Percentiles rank a stretch among this genome's conserved stretches.
Conservation (phyloP, 2,329 filamentous ascomycete species). For the Meredithiella fracta region DNA sequence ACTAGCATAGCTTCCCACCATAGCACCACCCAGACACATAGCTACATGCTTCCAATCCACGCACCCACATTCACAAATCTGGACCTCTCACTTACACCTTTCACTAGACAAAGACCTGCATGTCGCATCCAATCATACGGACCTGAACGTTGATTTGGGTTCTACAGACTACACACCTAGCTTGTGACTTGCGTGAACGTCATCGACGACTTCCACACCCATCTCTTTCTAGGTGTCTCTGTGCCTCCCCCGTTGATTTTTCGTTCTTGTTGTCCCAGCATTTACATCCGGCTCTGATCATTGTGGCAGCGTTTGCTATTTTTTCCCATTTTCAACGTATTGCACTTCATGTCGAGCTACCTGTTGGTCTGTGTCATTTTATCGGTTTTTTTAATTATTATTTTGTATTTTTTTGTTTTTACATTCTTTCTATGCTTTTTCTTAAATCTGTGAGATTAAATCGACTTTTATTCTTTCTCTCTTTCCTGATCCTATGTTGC, state of each 20-base stretch:
- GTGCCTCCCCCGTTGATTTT: conserved; percentile 14
- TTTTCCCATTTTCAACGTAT: conserved; percentile 16
- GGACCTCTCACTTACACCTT: conserved; percentile 8
- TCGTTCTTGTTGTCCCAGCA: conserved; percentile 1
- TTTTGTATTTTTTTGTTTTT: conserved; percentile 8
- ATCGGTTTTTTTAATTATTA: conserved; percentile 13
- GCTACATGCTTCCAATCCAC: too few relatives aligned
- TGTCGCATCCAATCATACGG: background rate
- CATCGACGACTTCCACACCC: background rate
- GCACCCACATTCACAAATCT: too few relatives aligned
- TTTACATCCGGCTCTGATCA: conserved; percentile 5
- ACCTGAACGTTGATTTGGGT: background rate
- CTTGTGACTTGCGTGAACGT: too few relatives aligned
- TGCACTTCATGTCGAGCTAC: conserved; percentile 16
- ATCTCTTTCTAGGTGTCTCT: conserved; percentile 3
- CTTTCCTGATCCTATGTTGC: background rate
- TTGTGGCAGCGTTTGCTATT: conserved; percentile 11
- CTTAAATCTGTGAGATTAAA: too few relatives aligned
- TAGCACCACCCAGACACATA: too few relatives aligned
- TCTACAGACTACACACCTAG: background rate
- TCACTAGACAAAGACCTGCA: too few relatives aligned
- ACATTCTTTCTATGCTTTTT: background rate
- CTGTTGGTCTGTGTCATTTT: conserved; percentile 4
- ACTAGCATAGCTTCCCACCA: too few relatives aligned
- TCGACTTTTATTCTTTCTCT: conserved; percentile 8